phyloP scores from a whole-genome alignment of 2,329 filamentous ascomycete species.

The Pseudogymnoascus sp. region DNA sequence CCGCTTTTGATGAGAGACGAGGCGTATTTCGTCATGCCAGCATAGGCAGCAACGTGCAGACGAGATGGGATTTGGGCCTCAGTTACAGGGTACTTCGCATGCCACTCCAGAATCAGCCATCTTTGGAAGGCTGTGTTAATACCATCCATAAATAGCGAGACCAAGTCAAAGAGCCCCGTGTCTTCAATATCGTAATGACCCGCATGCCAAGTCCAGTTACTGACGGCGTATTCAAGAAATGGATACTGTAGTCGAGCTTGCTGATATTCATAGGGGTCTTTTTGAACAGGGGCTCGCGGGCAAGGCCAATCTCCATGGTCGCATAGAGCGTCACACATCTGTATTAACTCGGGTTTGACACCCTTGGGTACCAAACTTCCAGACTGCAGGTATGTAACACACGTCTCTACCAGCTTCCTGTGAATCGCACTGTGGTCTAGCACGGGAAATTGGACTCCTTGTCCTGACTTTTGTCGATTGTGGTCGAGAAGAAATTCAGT shows the following conservation, averaged over 20 bases:
- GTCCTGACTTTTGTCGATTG: constrained; percentile 1
- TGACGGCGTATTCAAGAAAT: constrained; percentile 17
- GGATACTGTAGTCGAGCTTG: constrained; percentile 15
- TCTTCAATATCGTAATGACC: constrained; percentile 14
- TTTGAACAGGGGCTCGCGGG: not conserved
- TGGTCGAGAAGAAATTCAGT: constrained; percentile 36
- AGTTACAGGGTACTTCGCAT: not conserved
- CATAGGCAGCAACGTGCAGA: constrained; percentile 7
- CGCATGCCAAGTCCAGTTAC: constrained; percentile 14
- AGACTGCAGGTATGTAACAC: constrained; percentile 12
- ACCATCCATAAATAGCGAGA: constrained; percentile 13
- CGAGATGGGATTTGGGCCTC: not conserved
- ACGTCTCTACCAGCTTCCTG: constrained; percentile 8
- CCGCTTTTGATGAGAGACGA: constrained; percentile 11
- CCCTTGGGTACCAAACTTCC: constrained; percentile 8
- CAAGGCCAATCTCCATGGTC: not conserved
- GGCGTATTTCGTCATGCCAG: constrained; percentile 12
- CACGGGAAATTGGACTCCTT: constrained; percentile 10
- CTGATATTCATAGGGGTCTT: constrained; percentile 12
- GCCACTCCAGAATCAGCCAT: constrained; percentile 11
- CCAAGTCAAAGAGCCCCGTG: constrained; percentile 9
- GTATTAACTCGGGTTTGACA: not conserved
- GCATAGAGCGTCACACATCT: not conserved
- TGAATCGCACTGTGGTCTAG: constrained; percentile 9
- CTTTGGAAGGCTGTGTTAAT: constrained; percentile 11